Conservation (phyloP, 441 rosid species). For the Theobroma grandiflorum region DNA sequence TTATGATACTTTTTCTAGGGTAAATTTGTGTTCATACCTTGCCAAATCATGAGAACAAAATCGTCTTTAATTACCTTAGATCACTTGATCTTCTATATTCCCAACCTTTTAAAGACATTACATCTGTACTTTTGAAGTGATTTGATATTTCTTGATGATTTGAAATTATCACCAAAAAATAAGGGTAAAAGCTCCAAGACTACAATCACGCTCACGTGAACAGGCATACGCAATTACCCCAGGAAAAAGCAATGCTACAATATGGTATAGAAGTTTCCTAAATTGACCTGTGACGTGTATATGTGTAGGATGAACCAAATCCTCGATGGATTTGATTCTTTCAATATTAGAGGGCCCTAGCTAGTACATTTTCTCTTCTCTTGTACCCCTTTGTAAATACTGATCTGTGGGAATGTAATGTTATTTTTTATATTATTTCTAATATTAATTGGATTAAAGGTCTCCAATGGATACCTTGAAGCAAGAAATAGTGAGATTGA, state of each 20-base stretch:
- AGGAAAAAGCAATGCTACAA: not conserved
- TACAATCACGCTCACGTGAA: not conserved
- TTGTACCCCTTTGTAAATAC: not conserved
- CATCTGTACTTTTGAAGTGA: not conserved
- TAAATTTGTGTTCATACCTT: too few species aligned
- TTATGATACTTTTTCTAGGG: too few species aligned
- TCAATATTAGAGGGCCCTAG: not conserved
- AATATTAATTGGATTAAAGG: not conserved
- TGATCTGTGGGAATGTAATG: not conserved
- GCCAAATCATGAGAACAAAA: too few species aligned
- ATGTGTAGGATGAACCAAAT: not conserved
- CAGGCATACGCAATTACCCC: not conserved
- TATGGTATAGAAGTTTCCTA: not conserved
- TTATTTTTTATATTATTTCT: not conserved
- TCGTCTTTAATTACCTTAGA: too few species aligned
- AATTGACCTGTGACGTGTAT: not conserved
- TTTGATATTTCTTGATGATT: not conserved
- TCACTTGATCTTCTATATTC: too few species aligned
- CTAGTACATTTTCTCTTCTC: not conserved
- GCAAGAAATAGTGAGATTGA: not conserved
- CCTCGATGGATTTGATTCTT: not conserved
- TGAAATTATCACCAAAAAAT: not conserved
- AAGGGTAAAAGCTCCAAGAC: not conserved
- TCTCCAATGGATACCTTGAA: not conserved
- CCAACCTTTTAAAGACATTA: too few species aligned